phyloP scores from a whole-genome alignment of 805 yeast genomes.

The Saturnispora sekii region DNA sequence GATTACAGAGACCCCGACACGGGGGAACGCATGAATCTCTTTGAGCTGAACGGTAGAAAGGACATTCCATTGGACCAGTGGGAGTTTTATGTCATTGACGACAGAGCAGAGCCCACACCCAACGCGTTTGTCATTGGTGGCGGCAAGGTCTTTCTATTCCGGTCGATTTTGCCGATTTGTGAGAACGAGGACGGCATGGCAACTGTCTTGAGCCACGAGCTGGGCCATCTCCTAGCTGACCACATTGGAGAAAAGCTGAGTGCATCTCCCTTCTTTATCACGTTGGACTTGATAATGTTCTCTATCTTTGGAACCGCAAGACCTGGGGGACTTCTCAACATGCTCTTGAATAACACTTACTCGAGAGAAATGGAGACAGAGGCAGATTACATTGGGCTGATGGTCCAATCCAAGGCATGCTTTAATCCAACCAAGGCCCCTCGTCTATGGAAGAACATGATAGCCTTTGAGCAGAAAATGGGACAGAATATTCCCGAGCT shows the following conservation, averaged over 20 bases:
- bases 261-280: slow-evolving; percentile 59
- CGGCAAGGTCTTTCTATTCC: slow-evolving; percentile 88
- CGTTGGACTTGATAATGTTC: slow-evolving; percentile 43
- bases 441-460: slow-evolving; percentile 77
- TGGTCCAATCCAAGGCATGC: slow-evolving; percentile 87
- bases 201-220: slow-evolving; percentile 89
- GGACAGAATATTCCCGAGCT: slow-evolving; percentile 42
- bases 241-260: slow-evolving; percentile 82
- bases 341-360: slow-evolving; percentile 67
- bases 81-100: slow-evolving; percentile 73
- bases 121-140: slow-evolving; percentile 96
- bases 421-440: slow-evolving; percentile 70
- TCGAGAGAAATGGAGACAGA: slow-evolving; percentile 92
- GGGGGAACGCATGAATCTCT: slow-evolving; percentile 20
- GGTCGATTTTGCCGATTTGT: slow-evolving; percentile 70
- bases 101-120: slow-evolving; percentile 63
- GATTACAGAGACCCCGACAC: slow-evolving; percentile 28
- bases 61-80: slow-evolving; percentile 39
- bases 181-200: slow-evolving; percentile 84
- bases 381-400: slow-evolving; percentile 90
- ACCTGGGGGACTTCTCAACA: slow-evolving; percentile 42
- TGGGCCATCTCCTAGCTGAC: slow-evolving; percentile 89
- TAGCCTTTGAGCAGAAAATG: slow-evolving; percentile 33
- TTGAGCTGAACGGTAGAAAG: slow-evolving; percentile 17
- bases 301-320: slow-evolving; percentile 50